Percentiles rank a stretch among this genome's conserved stretches.
Conservation (phyloP, 2,329 filamentous ascomycete species). For the Neonectria coccinea region DNA sequence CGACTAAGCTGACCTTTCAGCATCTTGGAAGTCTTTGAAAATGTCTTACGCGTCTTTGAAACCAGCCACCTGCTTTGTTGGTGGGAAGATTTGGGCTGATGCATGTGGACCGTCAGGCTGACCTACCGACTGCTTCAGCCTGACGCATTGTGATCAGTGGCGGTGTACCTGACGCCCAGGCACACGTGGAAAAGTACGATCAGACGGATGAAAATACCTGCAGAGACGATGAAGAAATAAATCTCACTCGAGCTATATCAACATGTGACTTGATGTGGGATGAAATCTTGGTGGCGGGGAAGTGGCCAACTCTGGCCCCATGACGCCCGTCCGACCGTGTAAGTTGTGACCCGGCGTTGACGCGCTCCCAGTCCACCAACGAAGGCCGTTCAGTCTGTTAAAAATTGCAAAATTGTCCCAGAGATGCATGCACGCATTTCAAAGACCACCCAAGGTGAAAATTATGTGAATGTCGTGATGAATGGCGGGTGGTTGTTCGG, state of each 20-base stretch:
- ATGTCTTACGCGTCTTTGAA: background rate
- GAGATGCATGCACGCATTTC: conserved; percentile 12
- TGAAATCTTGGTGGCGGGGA: conserved; percentile 8
- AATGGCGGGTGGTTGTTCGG: conserved; percentile 36
- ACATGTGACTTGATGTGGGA: background rate
- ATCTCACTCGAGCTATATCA: background rate
- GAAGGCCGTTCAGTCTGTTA: conserved; percentile 14
- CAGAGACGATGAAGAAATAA: conserved; percentile 3
- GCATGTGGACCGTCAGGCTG: conserved; percentile 10
- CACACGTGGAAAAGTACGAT: background rate
- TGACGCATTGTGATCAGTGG: conserved; percentile 2
- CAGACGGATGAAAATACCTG: background rate
- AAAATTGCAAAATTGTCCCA: conserved; percentile 36
- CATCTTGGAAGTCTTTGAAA: background rate
- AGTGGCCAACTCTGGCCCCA: conserved; percentile 23
- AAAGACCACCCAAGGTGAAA: background rate
- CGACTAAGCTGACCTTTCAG: no score
- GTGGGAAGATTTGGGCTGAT: background rate
- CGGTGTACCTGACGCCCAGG: conserved; percentile 9
- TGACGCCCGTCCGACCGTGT: conserved; percentile 44
- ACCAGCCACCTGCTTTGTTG: background rate
- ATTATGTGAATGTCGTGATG: conserved; percentile 27
- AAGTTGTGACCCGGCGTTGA: conserved; percentile 41
- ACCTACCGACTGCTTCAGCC: conserved; percentile 14
- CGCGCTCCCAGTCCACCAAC: conserved; percentile 11